These are phyloP conservation scores for Talaromyces proteolyticus DNA, from an alignment of 495 filamentous ascomycete genomes.

Conservation along the genomic window DNA sequence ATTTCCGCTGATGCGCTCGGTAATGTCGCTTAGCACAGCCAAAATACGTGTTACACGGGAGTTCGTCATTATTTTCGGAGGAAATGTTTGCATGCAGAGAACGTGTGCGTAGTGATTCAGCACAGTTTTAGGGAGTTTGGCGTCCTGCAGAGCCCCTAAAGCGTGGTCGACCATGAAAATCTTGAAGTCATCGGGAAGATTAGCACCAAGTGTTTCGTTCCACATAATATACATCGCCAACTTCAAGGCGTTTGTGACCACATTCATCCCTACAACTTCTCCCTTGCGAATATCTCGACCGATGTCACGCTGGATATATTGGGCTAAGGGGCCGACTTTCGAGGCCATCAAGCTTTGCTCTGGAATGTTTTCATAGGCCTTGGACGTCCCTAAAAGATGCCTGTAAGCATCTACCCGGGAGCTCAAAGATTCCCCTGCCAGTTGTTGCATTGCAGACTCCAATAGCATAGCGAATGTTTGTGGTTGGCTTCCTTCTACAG, in stretches of 20 bases:
- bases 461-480: slow-evolving; percentile 63
- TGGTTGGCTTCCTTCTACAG: slow-evolving; percentile 20
- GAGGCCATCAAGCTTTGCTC: slow-evolving; percentile 61
- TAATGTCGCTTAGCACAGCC: slow-evolving; percentile 60
- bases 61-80: slow-evolving; percentile 62
- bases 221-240: slow-evolving; percentile 67
- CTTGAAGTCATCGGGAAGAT: slow-evolving; percentile 69
- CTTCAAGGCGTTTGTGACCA: slow-evolving; percentile 71
- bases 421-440: slow-evolving; percentile 62
- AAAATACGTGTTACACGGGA: slow-evolving; percentile 64
- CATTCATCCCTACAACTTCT: slow-evolving; percentile 43
- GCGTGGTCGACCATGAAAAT: slow-evolving; percentile 74
- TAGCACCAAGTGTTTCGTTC: slow-evolving; percentile 55
- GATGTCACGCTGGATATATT: slow-evolving; percentile 78
- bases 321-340: slow-evolving; percentile 68
- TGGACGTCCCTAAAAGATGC: slow-evolving; percentile 66
- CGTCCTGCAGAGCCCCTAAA: slow-evolving; percentile 59
- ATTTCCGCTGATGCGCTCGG: slow-evolving; percentile 68
- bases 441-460: slow-evolving; percentile 71
- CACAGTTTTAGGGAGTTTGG: slow-evolving; percentile 66
- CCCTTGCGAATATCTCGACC: slow-evolving; percentile 31
- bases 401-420: slow-evolving; percentile 82
- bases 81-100: slow-evolving; percentile 71
- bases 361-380: slow-evolving; percentile 71
- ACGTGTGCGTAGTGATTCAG: slow-evolving; percentile 71